Evolutionary conservation across 345 rosid species (phyloP), one percentile per base, ranked within the genome.

Genomic region (Balakata baccata): DNA sequence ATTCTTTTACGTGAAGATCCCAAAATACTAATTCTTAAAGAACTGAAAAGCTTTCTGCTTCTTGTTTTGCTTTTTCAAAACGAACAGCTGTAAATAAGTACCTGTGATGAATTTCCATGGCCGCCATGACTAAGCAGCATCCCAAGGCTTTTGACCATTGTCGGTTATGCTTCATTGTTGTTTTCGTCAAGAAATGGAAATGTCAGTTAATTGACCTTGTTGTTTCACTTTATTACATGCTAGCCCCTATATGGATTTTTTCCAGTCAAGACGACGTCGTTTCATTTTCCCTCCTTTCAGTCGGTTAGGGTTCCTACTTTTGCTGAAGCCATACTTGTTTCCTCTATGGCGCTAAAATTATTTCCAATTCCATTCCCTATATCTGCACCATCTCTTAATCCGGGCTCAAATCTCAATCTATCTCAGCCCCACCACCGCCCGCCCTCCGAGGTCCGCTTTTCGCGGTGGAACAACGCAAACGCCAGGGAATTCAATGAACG

Each of bases 391-490:
- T 81, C 74, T 46, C 69, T 69, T 5, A 73, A 57, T 61, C 73
- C 74, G 23, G 71, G 54, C 68, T 29, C 58, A 12, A 47, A 17
- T 58, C 79, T 72, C 22, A 64, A 41, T 11, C 68, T 14, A 25
- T 37, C 74, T 0, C 13, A 51, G 38, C 51, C 73, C 47, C 52
- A 51, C 70, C 82, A 53, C 47, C 82, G 87, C 53, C 81, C 80
- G 18, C 86, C 83, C 71, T 79, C 77, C 34, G 89, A 87, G 69
- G 50, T 89, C 46, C 86, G 87, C 23, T 87, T 89, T 83, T 85
- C 98, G 17, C 85, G 91, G 57, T 92, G 98, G 98, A 86, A 87
- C 78, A 90, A 87, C 85, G 91, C 93, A 58, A 83, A 85, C 80
- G 92, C 92, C 20, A 88, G 85, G 66, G 75, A 80, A 45, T 92